phyloP scores from a whole-genome alignment of 2,329 filamentous ascomycete genomes.

The Alternaria conjuncta region DNA sequence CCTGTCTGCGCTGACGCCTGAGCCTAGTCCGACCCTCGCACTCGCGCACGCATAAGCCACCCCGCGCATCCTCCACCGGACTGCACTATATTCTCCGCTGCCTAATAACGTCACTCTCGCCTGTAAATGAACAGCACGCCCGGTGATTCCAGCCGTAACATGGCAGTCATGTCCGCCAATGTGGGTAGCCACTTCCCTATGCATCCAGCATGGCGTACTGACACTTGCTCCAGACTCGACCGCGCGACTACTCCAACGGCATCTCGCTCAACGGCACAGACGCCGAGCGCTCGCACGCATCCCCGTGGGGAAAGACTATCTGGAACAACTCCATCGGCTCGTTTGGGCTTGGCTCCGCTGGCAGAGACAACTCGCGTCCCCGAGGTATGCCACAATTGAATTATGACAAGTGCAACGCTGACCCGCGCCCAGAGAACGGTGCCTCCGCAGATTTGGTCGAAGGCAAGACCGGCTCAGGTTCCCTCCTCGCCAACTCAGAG shows the following conservation, averaged over 20 bases:
- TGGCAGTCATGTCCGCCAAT: constrained; percentile 41
- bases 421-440: constrained; percentile 37
- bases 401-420: constrained; percentile 8
- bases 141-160: constrained; percentile 28
- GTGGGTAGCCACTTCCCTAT: constrained; percentile 27
- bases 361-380: constrained; percentile 41
- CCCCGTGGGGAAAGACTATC: constrained; percentile 45
- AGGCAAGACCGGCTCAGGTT: constrained; percentile 71
- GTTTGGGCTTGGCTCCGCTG: constrained; percentile 35
- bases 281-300: constrained; percentile 35
- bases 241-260: constrained; percentile 38
- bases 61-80: constrained; percentile 20
- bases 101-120: constrained; percentile 7
- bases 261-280: constrained; percentile 40
- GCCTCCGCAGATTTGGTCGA: constrained; percentile 49
- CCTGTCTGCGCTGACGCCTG: constrained; percentile 44
- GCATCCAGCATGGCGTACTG: background rate
- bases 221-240: constrained; percentile 29
- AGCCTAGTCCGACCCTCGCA: constrained; percentile 34
- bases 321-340: constrained; percentile 38
- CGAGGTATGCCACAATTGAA: constrained; percentile 32
- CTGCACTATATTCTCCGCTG: constrained; percentile 8
- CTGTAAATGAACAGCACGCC: constrained; percentile 26
- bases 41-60: constrained; percentile 30
- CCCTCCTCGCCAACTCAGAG: constrained; percentile 72